These are phyloP conservation scores for Phoma herbarum DNA, from an alignment of 2,329 filamentous ascomycete genomes.

Conservation along the genomic window DNA sequence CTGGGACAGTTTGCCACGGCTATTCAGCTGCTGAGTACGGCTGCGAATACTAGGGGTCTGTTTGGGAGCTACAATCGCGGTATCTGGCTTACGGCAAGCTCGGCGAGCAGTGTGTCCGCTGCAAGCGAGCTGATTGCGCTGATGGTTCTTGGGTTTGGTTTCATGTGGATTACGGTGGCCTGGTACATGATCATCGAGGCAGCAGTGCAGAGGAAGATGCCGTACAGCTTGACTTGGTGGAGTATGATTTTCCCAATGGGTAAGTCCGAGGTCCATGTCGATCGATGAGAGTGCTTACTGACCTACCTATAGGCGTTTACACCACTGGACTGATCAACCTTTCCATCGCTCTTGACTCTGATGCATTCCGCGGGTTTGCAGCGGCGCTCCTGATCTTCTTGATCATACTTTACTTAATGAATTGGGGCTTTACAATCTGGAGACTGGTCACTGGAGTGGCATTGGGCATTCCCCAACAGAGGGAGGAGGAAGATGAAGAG, in stretches of 20 bases:
- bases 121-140: constrained; percentile 21
- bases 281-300: neutral
- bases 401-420: constrained; percentile 28
- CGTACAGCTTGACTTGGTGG: constrained; percentile 31
- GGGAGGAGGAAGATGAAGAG: constrained; percentile 26
- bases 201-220: constrained; percentile 21
- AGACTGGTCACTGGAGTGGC: constrained; percentile 25
- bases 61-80: constrained; percentile 26
- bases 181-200: constrained; percentile 29
- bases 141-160: constrained; percentile 25
- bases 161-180: constrained; percentile 26
- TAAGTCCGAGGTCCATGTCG: neutral
- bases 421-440: constrained; percentile 27
- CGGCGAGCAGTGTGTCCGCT: constrained; percentile 24
- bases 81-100: constrained; percentile 23
- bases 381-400: constrained; percentile 26
- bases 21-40: constrained; percentile 26
- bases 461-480: constrained; percentile 28
- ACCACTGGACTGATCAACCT: constrained; percentile 28
- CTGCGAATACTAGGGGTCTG: constrained; percentile 21
- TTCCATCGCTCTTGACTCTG: constrained; percentile 25
- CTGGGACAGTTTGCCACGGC: constrained; percentile 32
- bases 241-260: constrained; percentile 32
- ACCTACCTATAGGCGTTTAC: constrained; percentile 20
- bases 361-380: constrained; percentile 24